Evolutionary conservation across 148 eudicot genomes (phyloP).

Genomic region (Rhododendron mucronatum): DNA sequence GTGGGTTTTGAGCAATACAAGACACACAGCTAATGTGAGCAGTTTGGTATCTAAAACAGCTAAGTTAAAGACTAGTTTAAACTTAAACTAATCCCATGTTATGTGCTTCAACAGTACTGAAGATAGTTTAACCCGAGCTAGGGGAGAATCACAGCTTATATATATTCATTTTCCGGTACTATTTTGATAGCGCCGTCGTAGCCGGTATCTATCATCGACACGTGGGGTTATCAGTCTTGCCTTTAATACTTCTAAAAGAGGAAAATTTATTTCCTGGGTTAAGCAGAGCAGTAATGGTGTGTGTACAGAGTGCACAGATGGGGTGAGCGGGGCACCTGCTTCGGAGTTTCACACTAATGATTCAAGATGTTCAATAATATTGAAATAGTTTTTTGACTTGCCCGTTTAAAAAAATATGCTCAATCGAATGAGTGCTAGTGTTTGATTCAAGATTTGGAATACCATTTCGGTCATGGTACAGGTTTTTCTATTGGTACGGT

Average conservation of each 20-base stretch:
- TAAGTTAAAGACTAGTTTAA: not conserved
- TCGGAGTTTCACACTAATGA: too few species aligned
- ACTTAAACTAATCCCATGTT: not conserved
- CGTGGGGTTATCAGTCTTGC: constrained; percentile 29
- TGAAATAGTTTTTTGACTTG: not conserved
- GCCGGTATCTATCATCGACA: constrained; percentile 44
- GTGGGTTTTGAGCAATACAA: not conserved
- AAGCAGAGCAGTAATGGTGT: not conserved
- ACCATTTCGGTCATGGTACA: too few species aligned
- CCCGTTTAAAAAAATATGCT: not conserved
- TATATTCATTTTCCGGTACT: not conserved
- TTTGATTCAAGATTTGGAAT: too few species aligned
- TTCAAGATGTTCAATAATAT: not conserved
- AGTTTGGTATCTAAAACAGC: constrained; percentile 4
- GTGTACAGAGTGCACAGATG: not conserved
- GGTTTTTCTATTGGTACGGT: too few species aligned
- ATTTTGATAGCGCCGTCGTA: constrained; percentile 35
- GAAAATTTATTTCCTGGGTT: constrained; percentile 6
- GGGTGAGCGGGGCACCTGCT: not conserved
- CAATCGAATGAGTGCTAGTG: too few species aligned
- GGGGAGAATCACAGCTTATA: constrained; percentile 2
- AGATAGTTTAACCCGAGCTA: too few species aligned
- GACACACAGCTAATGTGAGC: not conserved
- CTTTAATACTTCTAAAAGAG: constrained; percentile 23
- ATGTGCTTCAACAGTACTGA: not conserved